Conservation (phyloP, 78 protist species). For the Dictyostelium purpureum region DNA sequence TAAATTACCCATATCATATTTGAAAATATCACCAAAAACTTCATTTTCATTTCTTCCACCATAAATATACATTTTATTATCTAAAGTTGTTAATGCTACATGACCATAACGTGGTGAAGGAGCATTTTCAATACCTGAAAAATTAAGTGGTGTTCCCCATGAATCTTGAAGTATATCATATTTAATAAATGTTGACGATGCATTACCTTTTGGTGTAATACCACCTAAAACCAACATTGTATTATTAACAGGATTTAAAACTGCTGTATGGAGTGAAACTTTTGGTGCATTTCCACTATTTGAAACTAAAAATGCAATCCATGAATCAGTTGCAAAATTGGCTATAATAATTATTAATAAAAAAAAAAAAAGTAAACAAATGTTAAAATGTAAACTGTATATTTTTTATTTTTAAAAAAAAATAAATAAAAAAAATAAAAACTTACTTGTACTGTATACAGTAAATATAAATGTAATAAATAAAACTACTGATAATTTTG, state of each 20-base stretch:
- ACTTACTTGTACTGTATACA: not conserved
- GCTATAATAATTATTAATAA: not conserved
- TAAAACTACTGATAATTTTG: not conserved
- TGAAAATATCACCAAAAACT: conserved; percentile 33
- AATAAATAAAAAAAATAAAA: too few species aligned
- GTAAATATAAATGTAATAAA: not conserved
- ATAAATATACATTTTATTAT: conserved; percentile 48
- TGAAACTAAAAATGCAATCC: conserved; percentile 38
- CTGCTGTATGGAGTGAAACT: conserved; percentile 34
- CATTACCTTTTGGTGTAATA: not conserved
- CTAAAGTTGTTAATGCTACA: not conserved
- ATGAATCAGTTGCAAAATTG: conserved; percentile 45
- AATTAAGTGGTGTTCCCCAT: conserved; percentile 6
- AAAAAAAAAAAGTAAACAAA: not conserved
- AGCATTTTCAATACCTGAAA: not conserved
- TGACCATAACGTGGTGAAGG: conserved; percentile 51
- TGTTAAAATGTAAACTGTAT: not conserved
- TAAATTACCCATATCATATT: conserved; percentile 39
- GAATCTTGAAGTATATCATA: conserved; percentile 41
- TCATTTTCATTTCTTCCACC: conserved; percentile 28
- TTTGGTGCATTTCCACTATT: conserved; percentile 15
- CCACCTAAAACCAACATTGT: conserved; percentile 64
- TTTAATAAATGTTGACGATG: not conserved
- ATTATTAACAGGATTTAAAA: conserved; percentile 37
- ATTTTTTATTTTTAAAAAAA: not conserved